Percentiles rank a stretch among this genome's conserved stretches.
These are phyloP conservation scores for Hibiscus mutabilis DNA, from an alignment of 345 rosid species.

Conservation along the genomic window DNA sequence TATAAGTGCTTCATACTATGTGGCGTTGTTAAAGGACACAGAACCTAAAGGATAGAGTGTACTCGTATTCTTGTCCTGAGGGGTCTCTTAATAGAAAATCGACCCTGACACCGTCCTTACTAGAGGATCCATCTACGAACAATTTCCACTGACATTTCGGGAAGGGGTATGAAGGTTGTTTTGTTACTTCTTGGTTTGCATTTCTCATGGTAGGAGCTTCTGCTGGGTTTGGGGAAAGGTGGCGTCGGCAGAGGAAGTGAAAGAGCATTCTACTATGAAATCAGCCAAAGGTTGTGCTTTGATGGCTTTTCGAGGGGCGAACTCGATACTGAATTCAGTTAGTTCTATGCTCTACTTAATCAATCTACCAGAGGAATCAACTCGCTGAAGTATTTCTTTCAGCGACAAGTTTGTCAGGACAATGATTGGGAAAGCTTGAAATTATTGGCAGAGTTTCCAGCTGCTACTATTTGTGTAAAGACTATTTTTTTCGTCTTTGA, in stretches of 20 bases:
- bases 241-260: too few species aligned
- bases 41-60: not conserved
- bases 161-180: too few species aligned
- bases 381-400: not conserved
- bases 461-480: not conserved
- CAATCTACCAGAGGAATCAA: not conserved
- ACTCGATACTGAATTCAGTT: not conserved
- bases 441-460: too few species aligned
- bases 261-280: not conserved
- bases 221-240: too few species aligned
- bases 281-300: not conserved
- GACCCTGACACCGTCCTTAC: not conserved
- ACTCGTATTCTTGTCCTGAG: not conserved
- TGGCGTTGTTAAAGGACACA: not conserved
- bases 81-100: not conserved
- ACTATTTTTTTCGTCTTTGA: not conserved
- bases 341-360: not conserved
- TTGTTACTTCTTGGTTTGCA: not conserved
- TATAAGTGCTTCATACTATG: not conserved
- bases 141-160: not conserved
- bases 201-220: not conserved
- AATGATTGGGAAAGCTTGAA: not conserved
- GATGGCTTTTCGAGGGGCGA: not conserved
- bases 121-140: not conserved
- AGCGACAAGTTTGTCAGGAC: too few species aligned